Base-by-base conservation (phyloP, 345 rosid species). In the Brassica juncea region DNA sequence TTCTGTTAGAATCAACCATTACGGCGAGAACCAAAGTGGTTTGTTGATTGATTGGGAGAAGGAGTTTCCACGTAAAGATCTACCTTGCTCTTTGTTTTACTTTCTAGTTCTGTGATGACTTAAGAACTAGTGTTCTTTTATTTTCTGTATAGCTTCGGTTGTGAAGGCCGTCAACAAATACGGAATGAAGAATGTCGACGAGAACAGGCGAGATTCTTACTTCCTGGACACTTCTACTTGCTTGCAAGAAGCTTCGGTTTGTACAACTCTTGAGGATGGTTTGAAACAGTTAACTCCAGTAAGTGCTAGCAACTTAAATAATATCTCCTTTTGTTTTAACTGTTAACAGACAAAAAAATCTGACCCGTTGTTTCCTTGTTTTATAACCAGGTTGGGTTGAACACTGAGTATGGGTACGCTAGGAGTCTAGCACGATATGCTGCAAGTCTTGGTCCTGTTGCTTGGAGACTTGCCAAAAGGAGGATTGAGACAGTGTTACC, bases 401-500 rank as follows among this genome's bases (percentile, higher is more conserved):
- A 83, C 49, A 15, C 88, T n/a, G 97, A 89, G 70, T 85, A 87
- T 72, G 91, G 94, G 10, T 94, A 92, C 63, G 89, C 94, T 23
- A 89, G 89, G 75, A 92, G 98, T 82, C 78, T 92, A 32, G 91
- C 97, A 74, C 90, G 90, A 31, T 94, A 82, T 73, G 93, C 98
- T 58, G 91, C 95, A 16, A 85, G 80, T 70, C 81, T 94, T 34
- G 95, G 98, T 58, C 87, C 92, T 32, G 80, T 73, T 74, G 89
- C 85, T 77, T 92, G 94, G 97, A 85, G 81, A 82, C 69, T 84
- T 12, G 97, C 97, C 37, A 81, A 88, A 3, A 84, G 39, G 64
- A 88, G 80, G 73, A 89, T 89, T 68, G 87, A 86, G 62, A 85
- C 67, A 80, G 77, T 86, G 74, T 80, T 94, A 80, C 90, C 94